phyloP scores from a whole-genome alignment of 441 rosid genomes.

The Gossypium trilobum region DNA sequence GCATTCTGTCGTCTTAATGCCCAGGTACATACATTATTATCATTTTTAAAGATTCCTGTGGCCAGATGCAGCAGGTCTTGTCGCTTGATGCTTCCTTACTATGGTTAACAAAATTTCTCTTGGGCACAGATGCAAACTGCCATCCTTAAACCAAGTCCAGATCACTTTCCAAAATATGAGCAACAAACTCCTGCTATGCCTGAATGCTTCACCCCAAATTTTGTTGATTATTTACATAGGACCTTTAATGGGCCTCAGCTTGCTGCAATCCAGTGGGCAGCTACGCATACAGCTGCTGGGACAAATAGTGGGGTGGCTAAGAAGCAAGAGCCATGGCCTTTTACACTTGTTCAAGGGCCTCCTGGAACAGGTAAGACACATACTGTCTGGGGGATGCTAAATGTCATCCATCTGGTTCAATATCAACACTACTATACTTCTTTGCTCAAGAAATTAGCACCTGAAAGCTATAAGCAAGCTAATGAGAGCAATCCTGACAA shows the following conservation, averaged over 20 bases:
- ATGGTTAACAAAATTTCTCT: constrained; percentile 16
- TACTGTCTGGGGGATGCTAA: constrained; percentile 98
- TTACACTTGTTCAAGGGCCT: constrained; percentile 97
- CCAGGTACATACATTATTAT: constrained; percentile 43
- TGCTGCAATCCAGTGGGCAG: constrained; percentile 96
- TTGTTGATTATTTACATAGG: constrained; percentile 67
- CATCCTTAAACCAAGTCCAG: constrained; percentile 81
- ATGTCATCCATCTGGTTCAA: constrained; percentile 96
- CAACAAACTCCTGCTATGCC: constrained; percentile 87
- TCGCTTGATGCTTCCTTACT: background rate
- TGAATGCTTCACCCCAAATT: constrained; percentile 85
- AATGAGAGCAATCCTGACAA: constrained; percentile 61
- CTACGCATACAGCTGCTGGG: constrained; percentile 97
- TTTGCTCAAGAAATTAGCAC: constrained; percentile 89
- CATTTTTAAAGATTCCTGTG: background rate
- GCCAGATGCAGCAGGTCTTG: constrained; percentile 4
- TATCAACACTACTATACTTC: constrained; percentile 95
- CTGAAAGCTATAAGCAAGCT: constrained; percentile 84
- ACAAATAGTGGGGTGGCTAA: constrained; percentile 71
- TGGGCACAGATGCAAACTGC: constrained; percentile 81
- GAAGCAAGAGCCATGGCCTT: constrained; percentile 99
- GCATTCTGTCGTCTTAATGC: constrained; percentile 88
- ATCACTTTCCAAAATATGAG: constrained; percentile 85
- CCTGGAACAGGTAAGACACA: constrained; percentile 99
- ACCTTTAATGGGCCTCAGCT: constrained; percentile 88